Percentiles rank a stretch among this genome's conserved stretches.
These are phyloP conservation scores for Coffea humblotiana DNA, from an alignment of 305 asterid species.

Conservation along the genomic window DNA sequence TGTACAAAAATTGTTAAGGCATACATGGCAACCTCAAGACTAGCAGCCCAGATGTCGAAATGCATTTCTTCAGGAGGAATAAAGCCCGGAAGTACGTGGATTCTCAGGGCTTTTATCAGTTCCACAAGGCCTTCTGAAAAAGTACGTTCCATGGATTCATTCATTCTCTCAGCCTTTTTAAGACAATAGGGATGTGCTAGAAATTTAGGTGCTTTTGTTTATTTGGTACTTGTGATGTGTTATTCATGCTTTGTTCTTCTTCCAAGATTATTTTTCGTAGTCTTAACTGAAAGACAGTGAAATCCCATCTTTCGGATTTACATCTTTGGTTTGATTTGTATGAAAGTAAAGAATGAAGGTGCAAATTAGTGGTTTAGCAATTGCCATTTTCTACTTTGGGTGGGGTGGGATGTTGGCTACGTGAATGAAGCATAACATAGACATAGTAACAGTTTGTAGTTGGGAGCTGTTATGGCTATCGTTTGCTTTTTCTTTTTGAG, in stretches of 20 bases:
- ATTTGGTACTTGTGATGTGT: too few species aligned
- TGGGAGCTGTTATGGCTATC: not conserved
- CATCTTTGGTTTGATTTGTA: not conserved
- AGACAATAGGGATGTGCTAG: too few species aligned
- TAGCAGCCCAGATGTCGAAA: constrained; percentile 30
- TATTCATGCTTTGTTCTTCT: not conserved
- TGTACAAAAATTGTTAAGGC: too few species aligned
- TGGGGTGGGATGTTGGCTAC: not conserved
- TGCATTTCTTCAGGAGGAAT: constrained; percentile 24
- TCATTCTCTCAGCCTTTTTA: too few species aligned
- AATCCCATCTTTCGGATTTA: too few species aligned
- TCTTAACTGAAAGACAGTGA: not conserved
- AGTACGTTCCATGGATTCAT: constrained; percentile 30
- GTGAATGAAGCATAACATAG: not conserved
- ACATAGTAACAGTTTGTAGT: not conserved
- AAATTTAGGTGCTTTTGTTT: too few species aligned
- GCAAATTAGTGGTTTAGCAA: not conserved
- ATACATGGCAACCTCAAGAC: constrained; percentile 36
- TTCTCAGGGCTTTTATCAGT: constrained; percentile 43
- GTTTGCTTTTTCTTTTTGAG: not conserved
- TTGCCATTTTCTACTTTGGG: not conserved
- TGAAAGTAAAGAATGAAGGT: not conserved
- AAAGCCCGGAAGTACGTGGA: constrained; percentile 29
- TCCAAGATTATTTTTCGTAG: not conserved
- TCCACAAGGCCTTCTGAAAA: constrained; percentile 48